These are phyloP conservation scores for Fusarium secorum DNA, from an alignment of 2,329 filamentous ascomycete species.

Conservation along the genomic window DNA sequence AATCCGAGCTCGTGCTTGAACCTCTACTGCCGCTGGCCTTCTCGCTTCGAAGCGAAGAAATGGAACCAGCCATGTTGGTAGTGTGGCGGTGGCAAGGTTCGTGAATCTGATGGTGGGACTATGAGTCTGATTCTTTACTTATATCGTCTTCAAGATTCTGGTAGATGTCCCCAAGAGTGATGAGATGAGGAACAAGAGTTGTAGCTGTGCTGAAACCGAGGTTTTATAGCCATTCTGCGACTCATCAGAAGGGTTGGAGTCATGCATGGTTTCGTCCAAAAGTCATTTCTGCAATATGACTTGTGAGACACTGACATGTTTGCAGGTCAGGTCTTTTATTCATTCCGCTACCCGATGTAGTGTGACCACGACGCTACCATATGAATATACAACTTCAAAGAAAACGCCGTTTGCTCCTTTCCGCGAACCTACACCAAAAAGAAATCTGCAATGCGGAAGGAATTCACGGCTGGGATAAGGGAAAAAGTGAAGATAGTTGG, in stretches of 20 bases:
- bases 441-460: too few relatives aligned
- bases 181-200: neutral
- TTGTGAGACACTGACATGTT: neutral
- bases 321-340: neutral
- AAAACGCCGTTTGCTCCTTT: neutral
- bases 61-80: neutral
- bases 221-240: neutral
- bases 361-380: neutral
- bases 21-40: neutral
- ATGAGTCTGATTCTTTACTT: neutral
- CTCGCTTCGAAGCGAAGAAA: neutral
- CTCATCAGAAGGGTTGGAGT: neutral
- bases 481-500: neutral
- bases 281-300: neutral
- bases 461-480: neutral
- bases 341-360: neutral
- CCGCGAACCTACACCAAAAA: neutral
- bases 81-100: accelerated
- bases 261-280: neutral
- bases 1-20: neutral
- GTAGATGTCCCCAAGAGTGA: neutral
- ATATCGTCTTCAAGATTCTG: neutral
- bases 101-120: neutral
- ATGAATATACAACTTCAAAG: neutral
- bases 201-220: accelerated